Conservation (phyloP, 768 basidiomycete species). For the Exsudoporus frostii region DNA sequence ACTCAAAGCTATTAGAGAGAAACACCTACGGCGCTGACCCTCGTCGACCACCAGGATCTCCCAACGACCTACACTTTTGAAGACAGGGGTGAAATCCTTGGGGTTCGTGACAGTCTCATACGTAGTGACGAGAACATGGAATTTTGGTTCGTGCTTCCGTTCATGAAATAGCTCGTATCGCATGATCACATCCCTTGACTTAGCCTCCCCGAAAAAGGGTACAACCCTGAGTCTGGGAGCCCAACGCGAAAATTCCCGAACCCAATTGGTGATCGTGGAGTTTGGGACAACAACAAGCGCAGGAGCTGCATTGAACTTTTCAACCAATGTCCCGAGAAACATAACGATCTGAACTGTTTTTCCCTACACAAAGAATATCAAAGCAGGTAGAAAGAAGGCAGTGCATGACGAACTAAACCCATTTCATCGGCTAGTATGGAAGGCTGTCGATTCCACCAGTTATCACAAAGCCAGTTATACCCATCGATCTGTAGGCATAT, state of each 20-base stretch:
- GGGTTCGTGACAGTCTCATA: slow-evolving; percentile 77
- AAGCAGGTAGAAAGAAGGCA: not conserved
- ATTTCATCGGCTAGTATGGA: slow-evolving; percentile 97
- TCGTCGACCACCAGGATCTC: slow-evolving; percentile 93
- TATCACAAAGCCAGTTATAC: slow-evolving; percentile 80
- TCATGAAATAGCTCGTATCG: slow-evolving; percentile 76
- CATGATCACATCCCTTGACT: slow-evolving; percentile 76
- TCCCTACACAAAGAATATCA: slow-evolving; percentile 45
- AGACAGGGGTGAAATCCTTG: slow-evolving; percentile 70
- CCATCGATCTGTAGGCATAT: slow-evolving; percentile 57
- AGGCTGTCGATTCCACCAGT: slow-evolving; percentile 84
- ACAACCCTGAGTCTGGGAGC: slow-evolving; percentile 71
- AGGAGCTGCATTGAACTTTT: slow-evolving; percentile 62
- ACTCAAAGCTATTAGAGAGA: not conserved
- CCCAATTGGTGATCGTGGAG: slow-evolving; percentile 94
- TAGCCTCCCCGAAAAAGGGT: slow-evolving; percentile 80
- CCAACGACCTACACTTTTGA: slow-evolving; percentile 86
- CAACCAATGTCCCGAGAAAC: slow-evolving; percentile 67
- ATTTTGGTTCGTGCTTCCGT: slow-evolving; percentile 54
- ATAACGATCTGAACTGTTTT: slow-evolving; percentile 92
- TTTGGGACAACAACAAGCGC: slow-evolving; percentile 93
- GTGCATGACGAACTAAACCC: slow-evolving; percentile 63
- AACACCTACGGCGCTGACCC: slow-evolving; percentile 76
- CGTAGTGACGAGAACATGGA: slow-evolving; percentile 90
- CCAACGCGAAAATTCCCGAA: slow-evolving; percentile 85